A percentile compares a stretch with the other conserved stretches of the same genome.
phyloP scores from a whole-genome alignment of 768 basidiomycete species.

The Tulasnella sp. region DNA sequence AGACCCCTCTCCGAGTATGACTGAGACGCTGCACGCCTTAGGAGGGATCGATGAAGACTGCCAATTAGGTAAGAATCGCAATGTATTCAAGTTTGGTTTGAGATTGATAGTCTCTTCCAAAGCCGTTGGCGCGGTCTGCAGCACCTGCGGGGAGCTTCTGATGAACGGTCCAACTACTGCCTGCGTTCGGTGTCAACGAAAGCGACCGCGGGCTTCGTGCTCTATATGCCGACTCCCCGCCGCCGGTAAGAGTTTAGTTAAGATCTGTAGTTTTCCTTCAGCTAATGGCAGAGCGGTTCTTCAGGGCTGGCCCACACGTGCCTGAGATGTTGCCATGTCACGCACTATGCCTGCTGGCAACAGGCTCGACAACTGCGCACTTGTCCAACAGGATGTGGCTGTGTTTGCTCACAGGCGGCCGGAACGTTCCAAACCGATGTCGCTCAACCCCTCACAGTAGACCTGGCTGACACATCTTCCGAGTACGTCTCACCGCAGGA shows the following conservation, averaged over 20 bases:
- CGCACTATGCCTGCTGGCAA: slow-evolving; percentile 62
- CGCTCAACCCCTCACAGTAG: background rate
- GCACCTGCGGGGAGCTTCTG: slow-evolving; percentile 41
- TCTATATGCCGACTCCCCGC: slow-evolving; percentile 72
- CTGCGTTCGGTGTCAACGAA: slow-evolving; percentile 46
- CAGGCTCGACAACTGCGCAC: slow-evolving; percentile 44
- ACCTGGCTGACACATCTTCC: background rate
- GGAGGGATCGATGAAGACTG: slow-evolving; percentile 3
- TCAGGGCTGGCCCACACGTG: slow-evolving; percentile 62
- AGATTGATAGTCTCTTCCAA: slow-evolving; percentile 42
- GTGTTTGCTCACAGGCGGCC: slow-evolving; percentile 42
- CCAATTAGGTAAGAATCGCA: slow-evolving; percentile 11
- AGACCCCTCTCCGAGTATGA: slow-evolving; percentile 31
- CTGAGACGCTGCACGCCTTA: slow-evolving; percentile 15
- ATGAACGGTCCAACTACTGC: slow-evolving; percentile 35
- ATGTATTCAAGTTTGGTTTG: slow-evolving; percentile 29
- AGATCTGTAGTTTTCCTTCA: background rate
- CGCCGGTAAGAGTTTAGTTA: slow-evolving; percentile 49
- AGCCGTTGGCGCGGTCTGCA: slow-evolving; percentile 40
- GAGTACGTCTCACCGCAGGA: slow-evolving; percentile 10
- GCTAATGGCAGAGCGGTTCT: background rate
- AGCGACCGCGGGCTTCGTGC: slow-evolving; percentile 51
- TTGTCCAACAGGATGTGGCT: slow-evolving; percentile 69
- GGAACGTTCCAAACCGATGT: slow-evolving; percentile 13
- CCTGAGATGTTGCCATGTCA: slow-evolving; percentile 57